Percentiles rank a stretch among this genome's conserved stretches.
phyloP scores from a whole-genome alignment of 768 basidiomycete genomes.

The Agaricus subrufescens region DNA sequence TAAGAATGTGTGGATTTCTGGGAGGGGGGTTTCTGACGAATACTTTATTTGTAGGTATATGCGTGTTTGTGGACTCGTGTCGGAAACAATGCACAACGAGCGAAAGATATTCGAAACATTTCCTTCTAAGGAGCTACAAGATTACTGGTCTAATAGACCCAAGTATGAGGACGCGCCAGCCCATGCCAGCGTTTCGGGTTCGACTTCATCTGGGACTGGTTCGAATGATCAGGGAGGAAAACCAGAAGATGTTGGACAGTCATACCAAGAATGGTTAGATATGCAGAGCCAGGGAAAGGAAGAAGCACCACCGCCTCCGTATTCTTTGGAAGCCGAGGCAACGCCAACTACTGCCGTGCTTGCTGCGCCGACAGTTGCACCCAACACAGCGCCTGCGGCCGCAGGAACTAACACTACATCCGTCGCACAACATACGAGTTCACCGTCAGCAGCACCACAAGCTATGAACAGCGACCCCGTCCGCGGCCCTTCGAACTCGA shows the following conservation, averaged over 20 bases:
- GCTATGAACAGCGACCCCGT: neutral
- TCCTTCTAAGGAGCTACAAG: slow-evolving; percentile 66
- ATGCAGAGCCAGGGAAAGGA: slow-evolving; percentile 39
- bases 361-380: slow-evolving; percentile 3
- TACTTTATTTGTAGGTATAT: slow-evolving; percentile 49
- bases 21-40: neutral
- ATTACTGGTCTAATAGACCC: slow-evolving; percentile 68
- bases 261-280: slow-evolving; percentile 47
- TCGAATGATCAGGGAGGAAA: slow-evolving; percentile 5
- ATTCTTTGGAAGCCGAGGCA: slow-evolving; percentile 49
- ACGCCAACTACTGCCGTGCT: slow-evolving; percentile 9
- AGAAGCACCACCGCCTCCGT: slow-evolving; percentile 66
- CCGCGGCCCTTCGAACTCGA: neutral
- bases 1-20: slow-evolving; percentile 18
- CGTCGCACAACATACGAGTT: neutral
- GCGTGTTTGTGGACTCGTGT: slow-evolving; percentile 72
- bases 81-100: slow-evolving; percentile 61
- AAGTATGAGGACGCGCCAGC: slow-evolving; percentile 42
- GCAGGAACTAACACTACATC: neutral
- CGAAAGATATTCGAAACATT: slow-evolving; percentile 59
- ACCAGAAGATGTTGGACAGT: slow-evolving; percentile 17
- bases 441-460: neutral
- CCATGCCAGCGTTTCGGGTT: slow-evolving; percentile 25
- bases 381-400: neutral
- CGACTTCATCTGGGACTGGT: slow-evolving; percentile 17